Base-by-base conservation (phyloP, 2,329 filamentous ascomycete species). In the Chalaropsis ovoidea region DNA sequence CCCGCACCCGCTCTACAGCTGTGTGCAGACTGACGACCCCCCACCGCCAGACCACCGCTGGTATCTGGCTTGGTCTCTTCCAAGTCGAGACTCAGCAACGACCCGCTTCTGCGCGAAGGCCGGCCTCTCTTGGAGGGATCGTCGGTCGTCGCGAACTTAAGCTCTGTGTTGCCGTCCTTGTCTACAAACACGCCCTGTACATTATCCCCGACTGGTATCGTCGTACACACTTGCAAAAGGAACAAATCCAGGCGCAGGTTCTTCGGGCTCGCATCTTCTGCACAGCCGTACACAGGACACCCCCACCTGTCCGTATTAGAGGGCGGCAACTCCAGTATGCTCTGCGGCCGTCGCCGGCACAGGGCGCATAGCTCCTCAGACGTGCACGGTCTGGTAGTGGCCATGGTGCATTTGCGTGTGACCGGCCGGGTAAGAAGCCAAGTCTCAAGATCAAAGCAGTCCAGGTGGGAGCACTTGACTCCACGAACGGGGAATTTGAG, bases 381-480 rank as follows among this genome's bases (percentile, higher is more conserved):
- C 13, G 47, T 31, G 42, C 64, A 66, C 6, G 19, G 17, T 5
- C 22, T 17, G 2, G 31, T 42, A 4, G 19, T 54, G 7, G 13
- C 17, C 7, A 7, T 13, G 1, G 71, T 70, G 69, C 77, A 80
- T 39, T 70, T 70, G 27, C 62, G 73, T 68, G 80, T 81, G 15
- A 76, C 75, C 4, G 79, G 77, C 52, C 89, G 84, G 4, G 87
- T 89, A 15, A 79, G 74, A 8, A 99, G 81, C 77, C 90, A 97
- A 0, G 83, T 92, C 22, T 88, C 82, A 7, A 96, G 83, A 73
- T 97, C 93, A 72, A 97, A 96, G 72, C 91, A 96, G 72, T 96
- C 90, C 43, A 87, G 77, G 72, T 99, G 93, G 27, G 78, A 77
- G 73, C 94, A 99, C 2, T 74, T 70, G 7, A 71, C 76, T 31